Base-by-base conservation (phyloP, 176 grass and related monocot genomes). In the Musa troglodytarum region DNA sequence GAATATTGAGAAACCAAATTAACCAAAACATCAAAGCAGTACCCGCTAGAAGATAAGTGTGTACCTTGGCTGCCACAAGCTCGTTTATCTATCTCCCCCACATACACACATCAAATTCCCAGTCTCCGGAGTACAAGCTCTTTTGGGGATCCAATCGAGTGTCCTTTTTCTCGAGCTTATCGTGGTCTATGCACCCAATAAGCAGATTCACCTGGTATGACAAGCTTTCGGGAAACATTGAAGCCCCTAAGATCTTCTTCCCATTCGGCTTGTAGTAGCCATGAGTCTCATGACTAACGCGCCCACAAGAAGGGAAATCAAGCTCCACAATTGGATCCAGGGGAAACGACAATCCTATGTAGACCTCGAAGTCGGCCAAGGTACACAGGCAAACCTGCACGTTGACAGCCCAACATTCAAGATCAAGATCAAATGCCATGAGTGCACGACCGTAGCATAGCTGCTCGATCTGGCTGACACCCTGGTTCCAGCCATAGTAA, bases 301-400 rank as follows among this genome's bases (percentile, higher is more conserved):
- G 89, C 43, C 89, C 89, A 50, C 80, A 80, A 14, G 85, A 88
- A 23, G 85, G 89, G 15, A 78, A 83, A 83, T 88, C 85, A 25
- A 91, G 76, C 28, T 82, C 89, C 89, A 91, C 88, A 50, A 91
- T 91, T 9, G 80, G 79, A 52, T 91, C 89, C 58, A 85, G 82
- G 2, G 89, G 85, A 26, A 83, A 62, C 29, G 88, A 69, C 17
- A 85, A 78, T 16, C 80, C 82, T 11, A 85, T 91, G 71, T 85
- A 91, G 21, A 87, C 82, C 5, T 79, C 85, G 24, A 91, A 83
- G 78, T 88, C 85, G 1, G 89, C 85, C 0, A 80, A 80, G 54
- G 82, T 81, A 52, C 82, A 84, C 17, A 82, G 88, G 71, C 83
- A 88, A 3, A 85, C 85, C 73, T 91, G 89, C 63, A 91, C 89